Percentiles rank a stretch among this genome's conserved stretches.
Evolutionary conservation across 768 basidiomycete species (phyloP).

Genomic region (Tulasnella sp.): DNA sequence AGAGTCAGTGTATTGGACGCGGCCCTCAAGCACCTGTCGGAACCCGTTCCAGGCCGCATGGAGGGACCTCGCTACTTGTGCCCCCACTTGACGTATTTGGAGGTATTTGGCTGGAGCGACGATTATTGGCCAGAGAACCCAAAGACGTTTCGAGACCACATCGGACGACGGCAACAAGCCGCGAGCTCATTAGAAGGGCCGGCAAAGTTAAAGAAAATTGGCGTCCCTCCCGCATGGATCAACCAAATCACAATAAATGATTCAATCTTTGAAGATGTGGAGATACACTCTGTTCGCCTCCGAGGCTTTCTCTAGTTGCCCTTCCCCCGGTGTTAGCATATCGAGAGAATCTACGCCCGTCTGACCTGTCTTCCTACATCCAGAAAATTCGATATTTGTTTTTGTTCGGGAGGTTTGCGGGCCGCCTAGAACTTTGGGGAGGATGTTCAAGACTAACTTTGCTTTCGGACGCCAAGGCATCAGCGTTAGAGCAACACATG

Average conservation of each 20-base stretch:
- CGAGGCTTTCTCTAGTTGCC: too few relatives aligned
- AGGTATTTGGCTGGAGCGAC: background rate
- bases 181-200: background rate
- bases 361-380: too few relatives aligned
- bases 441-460: too few relatives aligned
- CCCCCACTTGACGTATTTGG: background rate
- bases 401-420: too few relatives aligned
- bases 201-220: background rate
- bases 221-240: background rate
- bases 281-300: too few relatives aligned
- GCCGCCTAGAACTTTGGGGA: too few relatives aligned
- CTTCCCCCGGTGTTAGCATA: too few relatives aligned
- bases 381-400: too few relatives aligned
- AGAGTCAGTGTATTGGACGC: background rate
- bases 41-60: background rate
- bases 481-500: too few relatives aligned
- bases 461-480: too few relatives aligned
- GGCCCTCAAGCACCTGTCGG: background rate
- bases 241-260: background rate
- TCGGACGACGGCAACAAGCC: background rate
- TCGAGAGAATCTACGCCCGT: too few relatives aligned
- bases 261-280: background rate
- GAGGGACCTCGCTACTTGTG: background rate
- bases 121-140: background rate
- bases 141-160: background rate